phyloP scores from a whole-genome alignment of 495 filamentous ascomycete genomes.

The Aspergillus saccharolyticus region DNA sequence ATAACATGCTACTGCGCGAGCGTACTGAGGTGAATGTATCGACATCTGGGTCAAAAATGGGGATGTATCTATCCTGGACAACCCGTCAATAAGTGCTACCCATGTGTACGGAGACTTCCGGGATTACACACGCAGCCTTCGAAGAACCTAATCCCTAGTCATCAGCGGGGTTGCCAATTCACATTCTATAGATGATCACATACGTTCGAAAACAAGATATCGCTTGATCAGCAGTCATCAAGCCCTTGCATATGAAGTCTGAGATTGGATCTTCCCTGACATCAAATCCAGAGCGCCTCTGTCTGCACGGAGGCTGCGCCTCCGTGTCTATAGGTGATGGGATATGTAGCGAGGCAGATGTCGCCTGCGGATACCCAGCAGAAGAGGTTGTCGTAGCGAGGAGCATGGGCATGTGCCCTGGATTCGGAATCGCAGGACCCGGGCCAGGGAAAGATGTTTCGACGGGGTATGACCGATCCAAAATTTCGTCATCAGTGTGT shows the following conservation, averaged over 20 bases:
- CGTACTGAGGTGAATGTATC: constrained; percentile 41
- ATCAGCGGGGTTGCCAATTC: background rate
- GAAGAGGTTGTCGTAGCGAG: background rate
- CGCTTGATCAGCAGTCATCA: constrained; percentile 32
- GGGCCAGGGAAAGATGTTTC: background rate
- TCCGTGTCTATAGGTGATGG: background rate
- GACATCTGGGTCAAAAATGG: constrained; percentile 38
- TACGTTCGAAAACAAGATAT: constrained; percentile 33
- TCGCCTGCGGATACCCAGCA: background rate
- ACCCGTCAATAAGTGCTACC: constrained; percentile 1
- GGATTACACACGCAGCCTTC: constrained; percentile 35
- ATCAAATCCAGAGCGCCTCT: constrained; percentile 34
- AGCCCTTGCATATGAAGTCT: constrained; percentile 34
- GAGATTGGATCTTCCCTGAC: constrained; percentile 30
- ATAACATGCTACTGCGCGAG: constrained; percentile 36
- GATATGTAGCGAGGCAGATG: background rate
- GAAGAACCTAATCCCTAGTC: constrained; percentile 33
- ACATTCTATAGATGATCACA: background rate
- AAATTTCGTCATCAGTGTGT: background rate
- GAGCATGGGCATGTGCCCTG: background rate
- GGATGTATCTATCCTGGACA: constrained; percentile 39
- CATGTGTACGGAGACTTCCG: background rate
- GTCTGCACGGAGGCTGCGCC: constrained; percentile 15
- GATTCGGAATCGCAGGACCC: background rate
- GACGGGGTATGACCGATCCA: background rate